phyloP scores from a whole-genome alignment of 148 eudicot genomes.

The Silene latifolia region DNA sequence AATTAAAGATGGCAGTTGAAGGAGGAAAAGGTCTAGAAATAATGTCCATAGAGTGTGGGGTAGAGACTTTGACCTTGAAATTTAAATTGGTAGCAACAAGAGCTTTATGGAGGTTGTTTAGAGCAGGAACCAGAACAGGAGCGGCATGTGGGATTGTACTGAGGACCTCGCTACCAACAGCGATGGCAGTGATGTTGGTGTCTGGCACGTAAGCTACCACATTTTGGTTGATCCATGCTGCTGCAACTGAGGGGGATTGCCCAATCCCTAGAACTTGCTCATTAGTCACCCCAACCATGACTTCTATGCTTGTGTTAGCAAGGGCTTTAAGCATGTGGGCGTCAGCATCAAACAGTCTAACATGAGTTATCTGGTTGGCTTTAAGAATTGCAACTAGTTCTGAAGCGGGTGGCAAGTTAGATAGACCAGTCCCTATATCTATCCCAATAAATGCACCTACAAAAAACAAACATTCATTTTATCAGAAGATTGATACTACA shows the following conservation, averaged over 20 bases:
- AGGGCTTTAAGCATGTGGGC: conserved; percentile 66
- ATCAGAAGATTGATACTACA: too few relatives aligned
- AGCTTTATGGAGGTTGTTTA: conserved; percentile 78
- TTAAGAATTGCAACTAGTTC: conserved; percentile 54
- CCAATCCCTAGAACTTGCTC: conserved; percentile 67
- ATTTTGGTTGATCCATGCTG: conserved; percentile 73
- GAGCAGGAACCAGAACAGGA: conserved; percentile 62
- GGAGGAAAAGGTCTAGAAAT: conserved; percentile 86
- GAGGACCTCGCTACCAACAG: conserved; percentile 81
- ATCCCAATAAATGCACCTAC: conserved; percentile 70
- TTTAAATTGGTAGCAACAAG: conserved; percentile 79
- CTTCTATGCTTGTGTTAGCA: conserved; percentile 72
- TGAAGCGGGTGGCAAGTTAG: conserved; percentile 60
- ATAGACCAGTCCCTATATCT: conserved; percentile 61
- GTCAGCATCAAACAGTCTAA: conserved; percentile 79
- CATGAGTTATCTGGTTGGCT: conserved; percentile 66
- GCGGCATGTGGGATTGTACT: conserved; percentile 70
- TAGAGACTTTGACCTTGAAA: conserved; percentile 71
- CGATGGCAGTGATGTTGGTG: conserved; percentile 76
- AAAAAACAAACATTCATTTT: conserved; percentile 5
- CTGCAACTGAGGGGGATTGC: conserved; percentile 64
- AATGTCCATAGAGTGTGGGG: conserved; percentile 80
- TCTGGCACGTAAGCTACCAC: conserved; percentile 74
- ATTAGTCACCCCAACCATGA: conserved; percentile 77
- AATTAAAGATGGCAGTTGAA: conserved; percentile 72